Conservation (phyloP, 2,329 filamentous ascomycete genomes). For the Alternaria brassicae region DNA sequence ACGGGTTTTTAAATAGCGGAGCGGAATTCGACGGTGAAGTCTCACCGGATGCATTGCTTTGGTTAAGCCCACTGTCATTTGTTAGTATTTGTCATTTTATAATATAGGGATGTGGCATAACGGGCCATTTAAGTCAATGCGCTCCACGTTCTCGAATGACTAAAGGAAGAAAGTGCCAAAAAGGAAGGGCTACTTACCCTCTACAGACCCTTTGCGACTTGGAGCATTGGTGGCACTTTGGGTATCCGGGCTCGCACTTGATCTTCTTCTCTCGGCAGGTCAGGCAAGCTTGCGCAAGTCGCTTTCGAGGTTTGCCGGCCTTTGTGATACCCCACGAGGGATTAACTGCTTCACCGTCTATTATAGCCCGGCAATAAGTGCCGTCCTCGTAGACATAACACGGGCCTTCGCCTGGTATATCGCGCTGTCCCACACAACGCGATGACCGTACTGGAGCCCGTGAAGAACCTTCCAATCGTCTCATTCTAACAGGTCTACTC, state of each 20-base stretch:
- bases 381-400: conserved; percentile 90
- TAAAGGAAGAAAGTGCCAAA: background rate
- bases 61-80: conserved; percentile 40
- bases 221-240: conserved; percentile 88
- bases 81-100: conserved; percentile 45
- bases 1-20: conserved; percentile 41
- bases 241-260: conserved; percentile 89
- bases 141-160: conserved; percentile 14
- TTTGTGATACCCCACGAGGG: conserved; percentile 94
- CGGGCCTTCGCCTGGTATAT: conserved; percentile 77
- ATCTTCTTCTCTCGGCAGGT: conserved; percentile 97
- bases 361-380: conserved; percentile 79
- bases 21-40: conserved; percentile 43
- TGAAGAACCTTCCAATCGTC: conserved; percentile 44
- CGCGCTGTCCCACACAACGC: conserved; percentile 52
- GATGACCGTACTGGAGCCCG: conserved; percentile 44
- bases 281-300: conserved; percentile 88
- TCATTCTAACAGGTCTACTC: conserved; percentile 37
- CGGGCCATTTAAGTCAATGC: conserved; percentile 32
- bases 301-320: conserved; percentile 89
- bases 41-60: conserved; percentile 44
- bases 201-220: conserved; percentile 88
- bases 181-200: conserved; percentile 55
- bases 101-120: conserved; percentile 18
- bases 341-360: conserved; percentile 87